Evolutionary conservation across 1,284 basidiomycete species (phyloP).

Genomic region (Ustilago sp.): DNA sequence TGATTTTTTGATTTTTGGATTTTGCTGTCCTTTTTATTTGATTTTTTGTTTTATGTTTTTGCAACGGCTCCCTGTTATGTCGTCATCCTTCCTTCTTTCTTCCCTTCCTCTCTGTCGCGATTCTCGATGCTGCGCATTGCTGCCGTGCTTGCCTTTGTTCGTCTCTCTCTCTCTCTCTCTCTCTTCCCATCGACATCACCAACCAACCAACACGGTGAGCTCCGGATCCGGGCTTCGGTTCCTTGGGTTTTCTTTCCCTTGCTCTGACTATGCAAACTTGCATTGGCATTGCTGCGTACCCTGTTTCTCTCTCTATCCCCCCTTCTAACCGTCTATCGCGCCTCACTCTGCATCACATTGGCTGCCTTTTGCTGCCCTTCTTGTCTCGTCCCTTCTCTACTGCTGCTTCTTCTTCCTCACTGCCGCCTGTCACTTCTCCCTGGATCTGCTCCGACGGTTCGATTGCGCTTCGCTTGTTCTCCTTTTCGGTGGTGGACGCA

Average conservation of each 20-base stretch:
- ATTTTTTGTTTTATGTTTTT: background rate
- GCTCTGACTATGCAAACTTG: too few relatives aligned
- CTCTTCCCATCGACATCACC: background rate
- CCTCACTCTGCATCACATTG: background rate
- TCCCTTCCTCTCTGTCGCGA: background rate
- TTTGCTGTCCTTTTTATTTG: too few relatives aligned
- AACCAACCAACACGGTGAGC: background rate
- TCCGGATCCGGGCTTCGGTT: conserved; percentile 1
- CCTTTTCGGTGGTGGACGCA: background rate
- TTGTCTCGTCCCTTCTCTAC: background rate
- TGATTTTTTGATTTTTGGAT: background rate
- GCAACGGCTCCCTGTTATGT: background rate
- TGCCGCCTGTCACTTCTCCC: background rate
- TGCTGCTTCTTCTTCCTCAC: background rate
- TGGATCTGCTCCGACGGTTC: background rate
- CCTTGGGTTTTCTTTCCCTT: background rate
- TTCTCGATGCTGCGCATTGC: background rate
- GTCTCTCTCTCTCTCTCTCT: background rate
- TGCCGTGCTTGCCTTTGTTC: background rate
- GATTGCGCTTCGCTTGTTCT: background rate
- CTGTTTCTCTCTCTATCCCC: too few relatives aligned
- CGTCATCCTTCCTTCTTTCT: background rate
- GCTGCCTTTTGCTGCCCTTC: background rate
- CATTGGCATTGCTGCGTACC: too few relatives aligned
- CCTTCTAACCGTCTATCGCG: background rate